Evolutionary conservation across 352 stramenopile species (phyloP).

Genomic region (Discostella stelligera): DNA sequence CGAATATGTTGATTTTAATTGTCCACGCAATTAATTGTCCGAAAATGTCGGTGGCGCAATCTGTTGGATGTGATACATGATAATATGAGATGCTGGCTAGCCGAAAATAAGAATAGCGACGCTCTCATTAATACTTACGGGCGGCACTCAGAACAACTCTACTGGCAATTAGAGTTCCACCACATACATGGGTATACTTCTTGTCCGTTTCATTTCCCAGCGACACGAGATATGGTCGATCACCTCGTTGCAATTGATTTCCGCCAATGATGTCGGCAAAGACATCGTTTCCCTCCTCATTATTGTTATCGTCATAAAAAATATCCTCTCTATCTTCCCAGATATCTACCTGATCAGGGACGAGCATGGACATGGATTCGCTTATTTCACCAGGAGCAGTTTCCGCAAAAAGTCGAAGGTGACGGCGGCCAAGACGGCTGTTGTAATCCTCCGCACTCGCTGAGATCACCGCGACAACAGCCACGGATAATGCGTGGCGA

Average conservation of each 20-base stretch:
- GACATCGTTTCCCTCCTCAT: not conserved
- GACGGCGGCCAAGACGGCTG: not conserved
- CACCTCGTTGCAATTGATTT: not conserved
- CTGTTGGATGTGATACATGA: not conserved
- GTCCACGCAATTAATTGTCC: not conserved
- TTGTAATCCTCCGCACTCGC: not conserved
- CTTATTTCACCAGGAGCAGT: not conserved
- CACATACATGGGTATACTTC: not conserved
- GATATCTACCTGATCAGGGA: not conserved
- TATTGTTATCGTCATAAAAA: not conserved
- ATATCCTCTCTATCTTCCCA: not conserved
- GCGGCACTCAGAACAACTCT: conserved; percentile 11
- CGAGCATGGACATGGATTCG: not conserved
- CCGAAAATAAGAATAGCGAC: no score
- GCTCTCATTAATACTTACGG: conserved; percentile 3
- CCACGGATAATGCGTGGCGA: not conserved
- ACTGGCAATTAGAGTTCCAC: conserved; percentile 8
- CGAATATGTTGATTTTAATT: conserved; percentile 2
- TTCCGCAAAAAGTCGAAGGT: not conserved
- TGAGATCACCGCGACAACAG: not conserved
- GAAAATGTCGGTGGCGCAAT: not conserved
- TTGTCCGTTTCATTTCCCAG: not conserved
- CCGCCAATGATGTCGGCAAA: not conserved
- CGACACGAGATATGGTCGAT: conserved; percentile 8
- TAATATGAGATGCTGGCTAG: not conserved